Evolutionary conservation across 306 rosid genomes (phyloP).

Genomic region (Purshia tridentata): DNA sequence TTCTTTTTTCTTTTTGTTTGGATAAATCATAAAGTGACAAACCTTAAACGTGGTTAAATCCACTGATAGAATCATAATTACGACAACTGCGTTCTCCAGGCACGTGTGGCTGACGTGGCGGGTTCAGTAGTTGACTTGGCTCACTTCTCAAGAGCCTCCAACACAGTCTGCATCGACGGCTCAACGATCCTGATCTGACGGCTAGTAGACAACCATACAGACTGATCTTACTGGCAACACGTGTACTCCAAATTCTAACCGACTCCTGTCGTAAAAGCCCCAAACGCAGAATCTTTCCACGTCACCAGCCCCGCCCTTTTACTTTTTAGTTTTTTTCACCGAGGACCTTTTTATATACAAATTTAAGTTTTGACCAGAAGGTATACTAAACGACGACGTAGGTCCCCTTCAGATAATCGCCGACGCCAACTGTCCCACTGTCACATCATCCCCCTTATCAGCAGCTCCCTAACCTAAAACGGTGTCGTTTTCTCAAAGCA

Average conservation of each 20-base stretch:
- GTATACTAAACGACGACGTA: conserved; percentile 40
- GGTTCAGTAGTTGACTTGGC: conserved; percentile 11
- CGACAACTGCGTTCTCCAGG: neutral
- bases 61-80: neutral
- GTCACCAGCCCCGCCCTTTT: neutral
- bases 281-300: conserved; percentile 27
- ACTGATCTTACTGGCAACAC: conserved; percentile 22
- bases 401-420: neutral
- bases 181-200: conserved; percentile 18
- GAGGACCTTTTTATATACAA: conserved; percentile 21
- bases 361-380: conserved; percentile 9
- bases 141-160: neutral
- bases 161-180: neutral
- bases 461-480: conserved; percentile 8
- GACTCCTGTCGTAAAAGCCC: conserved; percentile 30
- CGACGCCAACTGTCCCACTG: conserved; percentile 29
- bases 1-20: neutral
- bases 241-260: conserved; percentile 31
- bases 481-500: neutral
- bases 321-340: neutral
- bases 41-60: conserved; percentile 7
- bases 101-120: conserved; percentile 30
- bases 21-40: neutral
- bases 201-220: neutral
- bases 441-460: conserved; percentile 15